Conservation (phyloP, 306 rosid genomes). For the Vigna unguiculata region DNA sequence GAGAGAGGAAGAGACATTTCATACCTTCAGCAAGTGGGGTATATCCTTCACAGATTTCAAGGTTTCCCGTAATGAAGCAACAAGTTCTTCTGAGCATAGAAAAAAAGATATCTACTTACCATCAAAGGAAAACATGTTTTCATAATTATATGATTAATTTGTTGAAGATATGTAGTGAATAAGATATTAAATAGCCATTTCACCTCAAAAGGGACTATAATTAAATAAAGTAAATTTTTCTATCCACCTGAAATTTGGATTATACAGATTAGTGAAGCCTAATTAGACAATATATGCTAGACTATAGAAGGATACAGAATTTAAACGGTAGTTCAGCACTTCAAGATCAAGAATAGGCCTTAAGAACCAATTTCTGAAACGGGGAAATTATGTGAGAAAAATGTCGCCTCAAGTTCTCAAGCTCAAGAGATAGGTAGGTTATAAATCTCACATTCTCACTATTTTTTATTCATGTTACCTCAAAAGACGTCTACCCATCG, state of each 20-base stretch:
- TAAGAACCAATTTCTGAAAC: constrained; percentile 86
- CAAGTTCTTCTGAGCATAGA: constrained; percentile 77
- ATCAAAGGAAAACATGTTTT: constrained; percentile 54
- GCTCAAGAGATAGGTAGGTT: constrained; percentile 2
- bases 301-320: constrained; percentile 80
- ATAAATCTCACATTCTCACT: constrained; percentile 13
- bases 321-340: constrained; percentile 77
- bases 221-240: constrained; percentile 26
- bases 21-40: constrained; percentile 86
- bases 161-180: neutral
- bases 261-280: constrained; percentile 7
- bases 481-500: constrained; percentile 90
- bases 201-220: constrained; percentile 27
- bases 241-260: constrained; percentile 36
- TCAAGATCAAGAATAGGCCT: constrained; percentile 95
- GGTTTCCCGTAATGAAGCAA: constrained; percentile 76
- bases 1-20: constrained; percentile 7
- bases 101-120: constrained; percentile 85
- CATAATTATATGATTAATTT: constrained; percentile 13
- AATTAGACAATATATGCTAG: constrained; percentile 13
- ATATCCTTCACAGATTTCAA: constrained; percentile 91
- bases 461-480: constrained; percentile 57
- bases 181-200: neutral
- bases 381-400: constrained; percentile 28
- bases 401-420: neutral